phyloP scores from a whole-genome alignment of 176 grass and related monocot species.

The Carex littledalei region DNA sequence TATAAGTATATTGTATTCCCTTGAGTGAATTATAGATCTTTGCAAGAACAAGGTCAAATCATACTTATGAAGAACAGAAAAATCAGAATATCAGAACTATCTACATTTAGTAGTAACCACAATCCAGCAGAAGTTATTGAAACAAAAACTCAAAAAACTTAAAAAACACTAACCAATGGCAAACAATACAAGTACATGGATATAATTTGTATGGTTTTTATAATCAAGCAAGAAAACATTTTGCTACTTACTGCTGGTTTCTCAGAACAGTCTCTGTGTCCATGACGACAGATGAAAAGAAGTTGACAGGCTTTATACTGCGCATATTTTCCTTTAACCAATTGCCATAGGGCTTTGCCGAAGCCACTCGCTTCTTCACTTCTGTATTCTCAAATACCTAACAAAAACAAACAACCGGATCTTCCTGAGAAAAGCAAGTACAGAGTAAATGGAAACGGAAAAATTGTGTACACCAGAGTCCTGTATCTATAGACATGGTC shows the following conservation, averaged over 20 bases:
- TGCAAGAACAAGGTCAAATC: not conserved
- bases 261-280: conserved; percentile 77
- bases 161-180: not conserved
- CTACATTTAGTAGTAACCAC: not conserved
- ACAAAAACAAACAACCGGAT: conserved; percentile 19
- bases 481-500: conserved; percentile 14
- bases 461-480: not conserved
- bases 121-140: not conserved
- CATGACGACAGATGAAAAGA: conserved; percentile 74
- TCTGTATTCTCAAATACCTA: conserved; percentile 98
- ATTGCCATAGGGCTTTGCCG: conserved; percentile 53
- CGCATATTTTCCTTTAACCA: conserved; percentile 81
- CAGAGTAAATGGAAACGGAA: conserved; percentile 1
- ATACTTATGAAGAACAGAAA: not conserved
- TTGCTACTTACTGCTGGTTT: conserved; percentile 83
- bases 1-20: not conserved
- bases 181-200: not conserved
- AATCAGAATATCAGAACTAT: not conserved
- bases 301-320: conserved; percentile 89
- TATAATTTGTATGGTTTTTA: not conserved
- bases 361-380: conserved; percentile 84
- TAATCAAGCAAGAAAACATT: not conserved
- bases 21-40: not conserved
- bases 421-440: not conserved
- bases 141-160: no score